Percentiles rank a stretch among this genome's conserved stretches.
Evolutionary conservation across 192 early-diverging fungal genomes (phyloP).

Genomic region (Allomyces macrogynus): DNA sequence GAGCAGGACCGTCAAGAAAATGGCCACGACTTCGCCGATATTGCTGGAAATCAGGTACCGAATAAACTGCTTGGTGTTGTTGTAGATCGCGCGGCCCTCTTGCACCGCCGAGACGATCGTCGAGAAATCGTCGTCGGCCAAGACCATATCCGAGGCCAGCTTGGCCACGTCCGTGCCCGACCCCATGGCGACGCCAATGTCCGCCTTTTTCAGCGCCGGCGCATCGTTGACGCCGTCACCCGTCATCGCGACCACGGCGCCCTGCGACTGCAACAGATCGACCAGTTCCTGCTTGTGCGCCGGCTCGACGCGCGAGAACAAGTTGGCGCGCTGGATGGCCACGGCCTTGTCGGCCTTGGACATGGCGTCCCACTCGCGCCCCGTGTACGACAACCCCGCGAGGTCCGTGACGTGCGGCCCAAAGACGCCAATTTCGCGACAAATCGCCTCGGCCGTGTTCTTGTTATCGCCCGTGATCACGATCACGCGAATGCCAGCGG

Average conservation of each 20-base stretch:
- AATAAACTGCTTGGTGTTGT: slow-evolving; percentile 99
- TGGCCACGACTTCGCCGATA: slow-evolving; percentile 95
- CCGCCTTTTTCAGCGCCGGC: slow-evolving; percentile 88
- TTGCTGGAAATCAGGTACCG: slow-evolving; percentile 95
- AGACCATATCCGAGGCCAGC: slow-evolving; percentile 91
- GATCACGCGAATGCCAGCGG: slow-evolving; percentile 92
- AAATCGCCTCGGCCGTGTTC: slow-evolving; percentile 90
- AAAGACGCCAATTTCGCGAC: slow-evolving; percentile 86
- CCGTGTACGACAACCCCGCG: slow-evolving; percentile 48
- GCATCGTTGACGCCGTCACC: slow-evolving; percentile 99
- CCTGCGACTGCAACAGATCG: slow-evolving; percentile 62
- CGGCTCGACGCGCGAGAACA: slow-evolving; percentile 93
- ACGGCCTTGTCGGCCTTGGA: slow-evolving; percentile 40
- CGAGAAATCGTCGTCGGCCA: slow-evolving; percentile 97
- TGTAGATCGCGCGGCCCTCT: slow-evolving; percentile 93
- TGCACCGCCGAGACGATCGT: slow-evolving; percentile 94
- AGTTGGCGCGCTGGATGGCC: slow-evolving; percentile 48
- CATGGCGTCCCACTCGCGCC: slow-evolving; percentile 87
- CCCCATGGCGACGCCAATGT: slow-evolving; percentile 99
- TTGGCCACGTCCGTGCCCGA: slow-evolving; percentile 96
- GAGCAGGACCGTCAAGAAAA: slow-evolving; percentile 89
- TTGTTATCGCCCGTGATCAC: slow-evolving; percentile 97
- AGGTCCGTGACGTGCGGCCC: slow-evolving; percentile 34
- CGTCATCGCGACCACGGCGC: slow-evolving; percentile 80
- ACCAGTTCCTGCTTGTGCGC: slow-evolving; percentile 88